Evolutionary conservation across 352 stramenopile genomes (phyloP), one percentile per base, ranked within the genome.

Genomic region (Lagenidium giganteum): DNA sequence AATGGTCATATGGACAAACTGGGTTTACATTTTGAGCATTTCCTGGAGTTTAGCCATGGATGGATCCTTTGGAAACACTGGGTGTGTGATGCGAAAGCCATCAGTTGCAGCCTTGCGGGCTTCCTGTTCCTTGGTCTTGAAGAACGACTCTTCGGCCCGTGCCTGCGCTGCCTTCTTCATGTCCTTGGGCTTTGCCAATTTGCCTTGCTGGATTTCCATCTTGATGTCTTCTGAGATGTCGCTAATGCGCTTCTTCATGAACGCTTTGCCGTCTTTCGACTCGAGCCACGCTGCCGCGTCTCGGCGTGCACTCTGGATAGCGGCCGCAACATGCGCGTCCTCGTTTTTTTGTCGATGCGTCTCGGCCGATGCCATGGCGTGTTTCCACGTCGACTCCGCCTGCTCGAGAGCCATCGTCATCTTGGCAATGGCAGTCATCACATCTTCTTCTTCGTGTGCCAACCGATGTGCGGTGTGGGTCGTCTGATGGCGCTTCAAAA

Each of bases 201-300:
- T 65, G 1, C 75, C 72, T 11, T 42, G 66, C 28, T 73, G 58
- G 5, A 85, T 51, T 1, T 68, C 57, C 5, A 65, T 47, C 31
- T 85, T 86, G 49, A 87, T 41, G 32, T 83, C 62, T 7, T 68
- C 66, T 0, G 54, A 72, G 5, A 61, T 68, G 3, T 53, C 42
- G 3, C 47, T 38, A 5, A 67, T 48, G 18, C 84, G 66, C 37
- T 78, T 73, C 57, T 86, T 87, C 8, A 83, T 18, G 30, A 67
- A 85, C 22, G 37, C 45, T 37, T 84, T 81, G 33, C 70, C 78
- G 1, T 87, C 72, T 33, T 83, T 87, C 3, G 64, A 67, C 14
- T 80, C 65, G 5, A 90, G 55, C 74, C 72, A 87, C n/a, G 78
- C 42, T 8, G 63, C 47, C 17, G 70, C 70, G 5, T 39, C 33